Percentiles rank a stretch among this genome's conserved stretches.
These are phyloP conservation scores for Fraxinus angustifolia DNA, from an alignment of 305 asterid genomes.

Conservation along the genomic window DNA sequence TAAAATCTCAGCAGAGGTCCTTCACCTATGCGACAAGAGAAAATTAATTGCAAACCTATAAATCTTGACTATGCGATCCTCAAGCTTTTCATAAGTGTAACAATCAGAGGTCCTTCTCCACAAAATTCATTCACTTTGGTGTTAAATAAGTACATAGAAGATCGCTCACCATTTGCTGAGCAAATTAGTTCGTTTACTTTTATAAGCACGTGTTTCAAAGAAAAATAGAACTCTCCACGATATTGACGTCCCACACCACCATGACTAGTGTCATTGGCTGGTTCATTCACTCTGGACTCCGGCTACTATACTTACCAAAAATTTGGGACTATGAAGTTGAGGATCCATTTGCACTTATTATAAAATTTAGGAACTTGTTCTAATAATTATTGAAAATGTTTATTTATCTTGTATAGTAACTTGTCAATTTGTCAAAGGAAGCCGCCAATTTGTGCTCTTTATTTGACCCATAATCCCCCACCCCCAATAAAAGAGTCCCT, in stretches of 20 bases:
- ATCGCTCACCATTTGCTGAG: not conserved
- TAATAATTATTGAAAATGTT: not conserved
- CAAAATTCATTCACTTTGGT: not conserved
- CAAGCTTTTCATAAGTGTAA: not conserved
- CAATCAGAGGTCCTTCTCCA: not conserved
- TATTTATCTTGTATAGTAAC: not conserved
- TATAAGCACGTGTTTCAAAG: not conserved
- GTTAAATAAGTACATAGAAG: not conserved
- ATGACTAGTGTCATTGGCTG: not conserved
- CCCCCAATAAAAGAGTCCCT: constrained; percentile 23
- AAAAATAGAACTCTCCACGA: not conserved
- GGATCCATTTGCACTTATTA: not conserved
- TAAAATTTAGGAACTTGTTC: not conserved
- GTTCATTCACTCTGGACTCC: not conserved
- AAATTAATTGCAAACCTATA: not conserved
- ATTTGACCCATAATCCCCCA: constrained; percentile 41
- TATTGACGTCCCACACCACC: not conserved
- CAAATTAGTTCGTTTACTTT: not conserved
- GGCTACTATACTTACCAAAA: not conserved
- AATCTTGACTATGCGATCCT: not conserved
- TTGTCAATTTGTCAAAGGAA: constrained; percentile 35
- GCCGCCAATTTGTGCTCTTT: constrained; percentile 33
- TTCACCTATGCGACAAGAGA: not conserved
- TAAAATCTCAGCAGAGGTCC: not conserved
- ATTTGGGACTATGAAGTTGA: not conserved